phyloP scores from a whole-genome alignment of 1,284 basidiomycete genomes.

The Malassezia pachydermatis region DNA sequence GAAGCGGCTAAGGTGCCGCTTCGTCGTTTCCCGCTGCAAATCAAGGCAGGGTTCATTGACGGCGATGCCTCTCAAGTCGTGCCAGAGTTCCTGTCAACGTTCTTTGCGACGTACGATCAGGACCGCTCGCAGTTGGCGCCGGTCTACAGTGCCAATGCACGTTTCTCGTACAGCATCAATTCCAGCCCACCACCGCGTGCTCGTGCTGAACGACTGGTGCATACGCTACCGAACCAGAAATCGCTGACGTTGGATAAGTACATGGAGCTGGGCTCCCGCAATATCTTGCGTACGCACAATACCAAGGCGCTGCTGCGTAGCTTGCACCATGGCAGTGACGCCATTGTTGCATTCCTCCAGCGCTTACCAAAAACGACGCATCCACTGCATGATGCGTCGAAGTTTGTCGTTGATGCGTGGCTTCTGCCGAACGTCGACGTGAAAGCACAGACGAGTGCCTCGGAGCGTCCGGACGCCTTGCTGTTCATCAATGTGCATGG shows the following conservation, averaged over 20 bases:
- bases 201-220: conserved; percentile 40
- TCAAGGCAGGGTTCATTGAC: conserved; percentile 65
- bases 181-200: conserved; percentile 67
- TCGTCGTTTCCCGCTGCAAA: conserved; percentile 59
- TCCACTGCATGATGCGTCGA: conserved; percentile 55
- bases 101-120: conserved; percentile 69
- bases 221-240: conserved; percentile 64
- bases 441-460: conserved; percentile 26
- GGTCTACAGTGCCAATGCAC: conserved; percentile 71
- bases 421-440: conserved; percentile 51
- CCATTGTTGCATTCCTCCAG: conserved; percentile 58
- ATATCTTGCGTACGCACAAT: conserved; percentile 36
- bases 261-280: conserved; percentile 49
- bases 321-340: conserved; percentile 61
- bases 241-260: conserved; percentile 66
- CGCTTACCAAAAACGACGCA: conserved; percentile 70
- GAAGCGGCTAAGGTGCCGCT: conserved; percentile 35
- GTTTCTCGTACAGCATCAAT: conserved; percentile 77
- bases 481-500: conserved; percentile 80
- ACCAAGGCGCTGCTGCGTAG: conserved; percentile 24
- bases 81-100: conserved; percentile 64
- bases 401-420: conserved; percentile 83
- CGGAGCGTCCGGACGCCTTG: conserved; percentile 50
- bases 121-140: conserved; percentile 61
- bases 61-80: conserved; percentile 57